Percentiles rank a stretch among this genome's conserved stretches.
Evolutionary conservation across 2,329 filamentous ascomycete genomes (phyloP).

Genomic region (Penicillium sp.): DNA sequence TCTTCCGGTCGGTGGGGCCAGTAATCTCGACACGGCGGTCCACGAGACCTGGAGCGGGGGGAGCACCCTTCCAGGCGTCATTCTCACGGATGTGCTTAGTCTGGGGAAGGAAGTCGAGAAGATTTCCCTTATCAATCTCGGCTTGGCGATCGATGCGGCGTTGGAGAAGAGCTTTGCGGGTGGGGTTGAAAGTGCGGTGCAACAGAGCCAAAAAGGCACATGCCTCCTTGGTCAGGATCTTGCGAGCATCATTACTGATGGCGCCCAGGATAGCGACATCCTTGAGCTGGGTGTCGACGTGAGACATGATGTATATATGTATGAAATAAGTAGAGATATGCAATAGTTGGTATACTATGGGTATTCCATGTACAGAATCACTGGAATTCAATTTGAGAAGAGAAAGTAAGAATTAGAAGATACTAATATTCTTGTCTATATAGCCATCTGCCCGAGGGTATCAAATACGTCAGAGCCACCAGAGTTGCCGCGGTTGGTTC

Average conservation of each 20-base stretch:
- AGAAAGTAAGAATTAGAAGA: background rate
- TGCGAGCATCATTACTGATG: slow-evolving; percentile 73
- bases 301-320: slow-evolving; percentile 53
- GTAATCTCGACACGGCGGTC: slow-evolving; percentile 97
- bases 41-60: slow-evolving; percentile 85
- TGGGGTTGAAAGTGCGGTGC: slow-evolving; percentile 89
- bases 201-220: slow-evolving; percentile 89
- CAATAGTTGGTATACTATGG: background rate
- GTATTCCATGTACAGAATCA: background rate
- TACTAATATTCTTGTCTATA: slow-evolving; percentile 16
- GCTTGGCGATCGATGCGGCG: slow-evolving; percentile 81
- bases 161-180: slow-evolving; percentile 83
- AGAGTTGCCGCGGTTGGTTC: slow-evolving; percentile 21
- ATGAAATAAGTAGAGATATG: background rate
- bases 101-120: slow-evolving; percentile 94
- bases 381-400: background rate
- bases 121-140: slow-evolving; percentile 82
- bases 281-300: slow-evolving; percentile 73
- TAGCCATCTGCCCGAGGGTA: slow-evolving; percentile 22
- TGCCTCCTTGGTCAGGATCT: slow-evolving; percentile 88
- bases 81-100: slow-evolving; percentile 94
- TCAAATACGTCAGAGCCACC: slow-evolving; percentile 20
- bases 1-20: slow-evolving; percentile 94
- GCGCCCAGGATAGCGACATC: slow-evolving; percentile 82
- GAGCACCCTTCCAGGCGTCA: slow-evolving; percentile 86